Base-by-base conservation (phyloP, 768 basidiomycete species). In the Lactifluus echinatus region DNA sequence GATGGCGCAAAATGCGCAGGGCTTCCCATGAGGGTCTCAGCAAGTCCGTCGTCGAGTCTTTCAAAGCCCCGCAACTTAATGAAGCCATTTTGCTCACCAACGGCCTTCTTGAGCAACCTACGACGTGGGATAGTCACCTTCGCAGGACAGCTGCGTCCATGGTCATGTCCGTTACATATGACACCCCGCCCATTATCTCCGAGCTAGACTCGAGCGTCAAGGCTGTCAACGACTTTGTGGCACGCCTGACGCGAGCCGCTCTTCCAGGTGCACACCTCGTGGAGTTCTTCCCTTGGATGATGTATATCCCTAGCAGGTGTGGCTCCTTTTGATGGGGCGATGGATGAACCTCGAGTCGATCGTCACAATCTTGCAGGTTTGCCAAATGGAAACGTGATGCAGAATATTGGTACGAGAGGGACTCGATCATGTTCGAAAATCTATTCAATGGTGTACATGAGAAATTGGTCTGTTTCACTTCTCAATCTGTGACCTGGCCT, bases 341-440 rank as follows among this genome's bases (percentile, higher is more conserved):
- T n/a, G 28, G 7, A 28, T 19, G n/a, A 1, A 36, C 6, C 2
- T 42, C 26, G 17, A 47, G 29, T 12, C 23, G 1, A 11, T 3
- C 28, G n/a, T 48, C 4, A 40, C 12, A 15, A 36, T 15, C 2
- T 19, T 24, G 7, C 15, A 61, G 59, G 49, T 52, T 60, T 36
- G 59, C 59, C 23, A 61, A 61, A 53, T 64, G 63, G 63, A 64
- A 64, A 51, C 63, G 63, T 52, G 57, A 64, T 3, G 63, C 53
- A 4, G 57, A 55, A 29, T 42, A 55, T 50, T 64, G 62, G 62
- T 53, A 64, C 34, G 48, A 46, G 37, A 45, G 29, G 33, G 62
- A 63, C 17, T 59, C 56, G 14, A 19, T 17, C 8, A 63, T 59
- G 53, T 64, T 64, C 24, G 46, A 44, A 50, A 39, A 46, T 11